These are phyloP conservation scores for Penicillium polonicum DNA, from an alignment of 2,329 filamentous ascomycete species.

Conservation along the genomic window DNA sequence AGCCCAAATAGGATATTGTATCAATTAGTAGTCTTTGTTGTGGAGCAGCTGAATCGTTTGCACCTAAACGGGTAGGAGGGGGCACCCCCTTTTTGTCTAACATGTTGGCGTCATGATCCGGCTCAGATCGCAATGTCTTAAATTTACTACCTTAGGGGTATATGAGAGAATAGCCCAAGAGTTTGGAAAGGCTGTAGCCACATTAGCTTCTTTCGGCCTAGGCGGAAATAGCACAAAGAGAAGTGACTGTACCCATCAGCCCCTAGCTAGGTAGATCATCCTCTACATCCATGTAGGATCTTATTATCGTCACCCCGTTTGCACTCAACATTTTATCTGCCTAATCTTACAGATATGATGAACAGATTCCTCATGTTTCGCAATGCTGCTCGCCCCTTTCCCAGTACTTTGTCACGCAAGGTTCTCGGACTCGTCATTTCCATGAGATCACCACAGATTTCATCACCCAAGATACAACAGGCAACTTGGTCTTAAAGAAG, in stretches of 20 bases:
- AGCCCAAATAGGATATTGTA: neutral
- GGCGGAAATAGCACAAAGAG: neutral
- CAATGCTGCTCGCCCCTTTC: conserved; percentile 11
- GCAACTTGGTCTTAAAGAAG: conserved; percentile 18
- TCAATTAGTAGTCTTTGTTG: neutral
- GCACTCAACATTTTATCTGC: neutral
- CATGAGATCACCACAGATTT: conserved; percentile 27
- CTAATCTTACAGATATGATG: neutral
- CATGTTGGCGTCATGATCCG: neutral
- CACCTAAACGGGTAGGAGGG: no score
- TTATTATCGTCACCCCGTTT: neutral
- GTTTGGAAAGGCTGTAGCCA: neutral
- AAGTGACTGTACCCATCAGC: neutral
- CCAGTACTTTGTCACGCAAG: neutral
- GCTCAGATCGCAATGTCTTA: neutral
- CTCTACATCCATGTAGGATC: neutral
- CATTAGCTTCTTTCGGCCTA: neutral
- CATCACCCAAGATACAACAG: conserved; percentile 17
- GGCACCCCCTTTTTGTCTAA: neutral
- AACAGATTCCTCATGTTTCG: conserved; percentile 13
- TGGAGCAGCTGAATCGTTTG: neutral
- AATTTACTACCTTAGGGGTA: neutral
- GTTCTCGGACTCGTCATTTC: conserved; percentile 17
- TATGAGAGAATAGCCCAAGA: neutral
- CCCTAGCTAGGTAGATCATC: neutral